These are phyloP conservation scores for Cladophialophora yegresii DNA, from an alignment of 2,329 filamentous ascomycete genomes.

Conservation along the genomic window DNA sequence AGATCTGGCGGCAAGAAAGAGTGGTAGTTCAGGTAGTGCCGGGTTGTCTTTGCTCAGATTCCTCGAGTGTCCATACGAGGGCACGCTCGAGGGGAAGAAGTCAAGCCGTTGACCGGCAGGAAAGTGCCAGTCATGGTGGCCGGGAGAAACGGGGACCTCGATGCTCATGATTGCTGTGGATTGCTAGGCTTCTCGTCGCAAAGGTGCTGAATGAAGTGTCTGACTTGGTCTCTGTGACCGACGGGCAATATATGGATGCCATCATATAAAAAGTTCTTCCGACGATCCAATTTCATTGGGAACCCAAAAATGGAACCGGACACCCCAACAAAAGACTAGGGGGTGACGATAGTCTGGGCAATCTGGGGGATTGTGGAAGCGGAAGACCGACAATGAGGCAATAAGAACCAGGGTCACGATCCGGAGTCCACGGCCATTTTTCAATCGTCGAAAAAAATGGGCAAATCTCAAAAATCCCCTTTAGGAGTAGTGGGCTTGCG, in stretches of 20 bases:
- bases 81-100: slow-evolving; percentile 1
- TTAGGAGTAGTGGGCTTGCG: background rate
- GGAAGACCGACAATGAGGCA: slow-evolving; percentile 7
- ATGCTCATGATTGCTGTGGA: slow-evolving; percentile 17
- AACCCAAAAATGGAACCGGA: slow-evolving; percentile 19
- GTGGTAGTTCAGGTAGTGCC: slow-evolving; percentile 38
- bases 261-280: slow-evolving; percentile 16
- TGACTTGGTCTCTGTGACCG: background rate
- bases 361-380: background rate
- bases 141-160: slow-evolving; percentile 20
- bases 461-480: slow-evolving; percentile 11
- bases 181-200: background rate
- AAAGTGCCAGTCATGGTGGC: slow-evolving; percentile 10
- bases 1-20: slow-evolving; percentile 45
- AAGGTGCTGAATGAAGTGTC: slow-evolving; percentile 1
- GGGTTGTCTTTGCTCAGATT: slow-evolving; percentile 10
- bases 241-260: slow-evolving; percentile 7
- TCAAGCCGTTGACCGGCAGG: slow-evolving; percentile 12
- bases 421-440: slow-evolving; percentile 13
- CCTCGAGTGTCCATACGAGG: slow-evolving; percentile 1
- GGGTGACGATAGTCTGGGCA: slow-evolving; percentile 1
- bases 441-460: slow-evolving; percentile 7
- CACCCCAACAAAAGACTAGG: slow-evolving; percentile 14
- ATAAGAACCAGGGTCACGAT: slow-evolving; percentile 3
- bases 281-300: slow-evolving; percentile 16